Evolutionary conservation across 2,329 filamentous ascomycete genomes (phyloP), one percentile per base, ranked within the genome.

Genomic region (Pseudogymnoascus sp.): DNA sequence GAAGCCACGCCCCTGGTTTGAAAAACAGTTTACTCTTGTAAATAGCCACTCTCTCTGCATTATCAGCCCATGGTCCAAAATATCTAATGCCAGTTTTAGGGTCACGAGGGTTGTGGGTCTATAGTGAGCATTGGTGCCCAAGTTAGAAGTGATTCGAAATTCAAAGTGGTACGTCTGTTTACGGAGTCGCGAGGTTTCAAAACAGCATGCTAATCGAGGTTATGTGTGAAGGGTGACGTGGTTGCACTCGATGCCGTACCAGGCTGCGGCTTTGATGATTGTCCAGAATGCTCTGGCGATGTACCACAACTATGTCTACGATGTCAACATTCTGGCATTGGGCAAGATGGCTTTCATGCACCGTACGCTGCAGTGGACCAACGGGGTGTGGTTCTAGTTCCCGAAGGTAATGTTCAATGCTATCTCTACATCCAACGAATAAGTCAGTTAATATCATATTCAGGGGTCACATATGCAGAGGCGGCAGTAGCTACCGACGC

Each of bases 281-380:
- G 74, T 64, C 59, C 70, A 0, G 75, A 78, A 61, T 78, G 76
- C 57, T 74, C 71, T 2, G 70, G 73, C 0, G 73, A 75, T 37
- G 63, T 78, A 0, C 62, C 70, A 3, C 74, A 76, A 62, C 65
- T 76, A 0, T 76, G 74, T 57, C 69, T 74, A 53, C 59, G 47
- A 30, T 69, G 74, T 0, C 72, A 73, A 47, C 75, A 77, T 62
- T 76, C 76, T 1, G 76, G 76, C 0, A 76, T 78, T 18, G 76
- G 76, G 0, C 74, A 76, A 57, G 73, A 78, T 30, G 76, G 76
- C 0, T 76, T 75, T 37, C 76, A 74, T 47, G 75, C 76, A 1
- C 73, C 75, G 0, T 78, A 73, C 38, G 72, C 75, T 0, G 68
- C 67, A 0, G 65, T 37, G 12, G 43, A 33, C 15, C 15, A 58